Evolutionary conservation across 495 filamentous ascomycete species (phyloP).

Genomic region (Cairneyella variabilis): DNA sequence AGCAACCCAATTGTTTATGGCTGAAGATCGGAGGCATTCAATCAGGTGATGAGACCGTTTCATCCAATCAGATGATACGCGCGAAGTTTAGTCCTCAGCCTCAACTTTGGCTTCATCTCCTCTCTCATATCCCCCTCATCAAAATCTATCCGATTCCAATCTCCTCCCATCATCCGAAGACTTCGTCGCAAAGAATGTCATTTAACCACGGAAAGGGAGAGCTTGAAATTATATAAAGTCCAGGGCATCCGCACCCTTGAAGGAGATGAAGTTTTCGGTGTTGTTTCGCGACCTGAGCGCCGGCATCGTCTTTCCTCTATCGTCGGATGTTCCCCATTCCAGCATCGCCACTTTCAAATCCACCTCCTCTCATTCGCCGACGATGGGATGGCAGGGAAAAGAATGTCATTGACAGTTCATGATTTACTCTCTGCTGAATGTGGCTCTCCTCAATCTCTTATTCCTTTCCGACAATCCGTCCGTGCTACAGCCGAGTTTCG

Average conservation of each 20-base stretch:
- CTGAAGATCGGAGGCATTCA: no score
- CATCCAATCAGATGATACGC: no score
- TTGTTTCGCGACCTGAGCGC: not conserved
- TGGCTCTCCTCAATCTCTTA: not conserved
- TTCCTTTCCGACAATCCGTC: not conserved
- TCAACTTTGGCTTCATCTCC: no score
- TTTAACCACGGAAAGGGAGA: not conserved
- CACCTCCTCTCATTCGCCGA: not conserved
- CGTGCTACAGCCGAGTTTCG: constrained; percentile 13
- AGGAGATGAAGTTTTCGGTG: not conserved
- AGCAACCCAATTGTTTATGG: no score
- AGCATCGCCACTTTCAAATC: not conserved
- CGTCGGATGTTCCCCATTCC: not conserved
- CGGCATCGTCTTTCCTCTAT: not conserved
- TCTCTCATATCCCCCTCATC: no score
- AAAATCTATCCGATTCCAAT: not conserved
- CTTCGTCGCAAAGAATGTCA: not conserved
- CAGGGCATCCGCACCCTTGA: not conserved
- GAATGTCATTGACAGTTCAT: not conserved
- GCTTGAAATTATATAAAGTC: not conserved
- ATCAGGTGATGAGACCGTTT: no score
- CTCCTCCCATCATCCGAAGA: not conserved
- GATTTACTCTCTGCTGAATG: not conserved
- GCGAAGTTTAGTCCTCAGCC: no score
- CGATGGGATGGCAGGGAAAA: not conserved